Base-by-base conservation (phyloP, 345 rosid species). In the Trapa incisa region DNA sequence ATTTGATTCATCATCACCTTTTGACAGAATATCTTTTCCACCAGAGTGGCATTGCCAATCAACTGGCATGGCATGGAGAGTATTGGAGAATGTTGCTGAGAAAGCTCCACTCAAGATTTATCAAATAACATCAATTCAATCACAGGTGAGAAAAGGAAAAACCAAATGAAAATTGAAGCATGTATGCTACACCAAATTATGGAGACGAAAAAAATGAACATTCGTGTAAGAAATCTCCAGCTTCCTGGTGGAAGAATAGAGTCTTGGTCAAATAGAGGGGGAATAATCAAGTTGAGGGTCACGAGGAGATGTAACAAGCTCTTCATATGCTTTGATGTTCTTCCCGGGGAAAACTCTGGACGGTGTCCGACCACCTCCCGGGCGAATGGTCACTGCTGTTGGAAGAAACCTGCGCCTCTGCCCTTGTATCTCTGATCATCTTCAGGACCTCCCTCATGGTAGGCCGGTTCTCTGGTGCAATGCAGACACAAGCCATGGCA, bases 331-430 rank as follows among this genome's bases (percentile, higher is more conserved):
- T 89, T 74, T 84, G 79, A 75, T 85, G 96, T 57, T 94, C 97
- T 72, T 89, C 96, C 75, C 97, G 86, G 42, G 99, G 92, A 80
- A 94, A 84, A 83, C 97, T 86, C 78, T 86, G 97, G 43, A 94
- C 87, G 0, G 99, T 94, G 67, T 94, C 99, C 0, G 99, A 94
- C 99, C 99, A 94, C 72, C 99, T 71, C 47, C 99, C 97, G 0
- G 96, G 99, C 0, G 99, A 94, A 75, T 91, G 97, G 68, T 94
- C 99, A 37, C 99, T 94, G 33, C 97, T 84, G 75, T 88, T 90
- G 32, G 94, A 94, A 1, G 96, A 91, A 54, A 84, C 71, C 43
- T 86, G 99, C 41, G 85, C 92, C 75, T 91, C 99, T 0, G 89
- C 92, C 66, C 99, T 88, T 9, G 94, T 74, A 65, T 94, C 95